Evolutionary conservation across 257 asterid genomes (phyloP).

Genomic region (Handroanthus guayacan): DNA sequence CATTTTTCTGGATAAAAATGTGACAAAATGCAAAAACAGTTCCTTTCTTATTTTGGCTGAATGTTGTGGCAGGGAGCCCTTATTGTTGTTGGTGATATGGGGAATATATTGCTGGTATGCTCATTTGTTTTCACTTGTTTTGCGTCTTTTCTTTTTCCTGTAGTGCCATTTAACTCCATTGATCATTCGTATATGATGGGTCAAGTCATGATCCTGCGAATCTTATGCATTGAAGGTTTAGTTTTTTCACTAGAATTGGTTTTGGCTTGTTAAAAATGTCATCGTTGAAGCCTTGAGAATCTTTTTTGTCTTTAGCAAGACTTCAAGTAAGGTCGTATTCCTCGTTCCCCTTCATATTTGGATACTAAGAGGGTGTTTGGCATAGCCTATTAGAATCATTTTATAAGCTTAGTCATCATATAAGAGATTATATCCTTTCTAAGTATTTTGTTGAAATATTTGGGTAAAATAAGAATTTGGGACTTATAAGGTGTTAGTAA

Average conservation of each 20-base stretch:
- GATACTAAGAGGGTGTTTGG: too few relatives aligned
- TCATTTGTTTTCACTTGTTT: neutral
- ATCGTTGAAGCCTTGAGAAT: neutral
- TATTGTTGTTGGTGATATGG: constrained; percentile 66
- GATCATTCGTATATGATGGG: neutral
- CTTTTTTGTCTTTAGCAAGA: too few relatives aligned
- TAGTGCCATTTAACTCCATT: neutral
- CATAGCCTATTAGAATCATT: too few relatives aligned
- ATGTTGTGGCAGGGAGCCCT: constrained; percentile 66
- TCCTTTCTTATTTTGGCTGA: constrained; percentile 16
- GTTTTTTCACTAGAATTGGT: neutral
- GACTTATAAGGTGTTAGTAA: too few relatives aligned
- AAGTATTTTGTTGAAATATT: too few relatives aligned
- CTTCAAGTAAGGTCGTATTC: too few relatives aligned
- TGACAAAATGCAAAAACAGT: constrained; percentile 12
- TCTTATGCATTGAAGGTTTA: neutral
- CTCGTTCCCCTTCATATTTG: too few relatives aligned
- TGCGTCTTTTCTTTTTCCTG: neutral
- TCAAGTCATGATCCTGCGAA: neutral
- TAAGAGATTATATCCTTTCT: too few relatives aligned
- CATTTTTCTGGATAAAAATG: neutral
- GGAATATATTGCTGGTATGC: constrained; percentile 71
- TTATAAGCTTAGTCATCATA: too few relatives aligned
- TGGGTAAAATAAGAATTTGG: too few relatives aligned
- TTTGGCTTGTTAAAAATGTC: neutral